These are phyloP conservation scores for Hypoxylon rubiginosum DNA, from an alignment of 2,329 filamentous ascomycete species.

Conservation along the genomic window DNA sequence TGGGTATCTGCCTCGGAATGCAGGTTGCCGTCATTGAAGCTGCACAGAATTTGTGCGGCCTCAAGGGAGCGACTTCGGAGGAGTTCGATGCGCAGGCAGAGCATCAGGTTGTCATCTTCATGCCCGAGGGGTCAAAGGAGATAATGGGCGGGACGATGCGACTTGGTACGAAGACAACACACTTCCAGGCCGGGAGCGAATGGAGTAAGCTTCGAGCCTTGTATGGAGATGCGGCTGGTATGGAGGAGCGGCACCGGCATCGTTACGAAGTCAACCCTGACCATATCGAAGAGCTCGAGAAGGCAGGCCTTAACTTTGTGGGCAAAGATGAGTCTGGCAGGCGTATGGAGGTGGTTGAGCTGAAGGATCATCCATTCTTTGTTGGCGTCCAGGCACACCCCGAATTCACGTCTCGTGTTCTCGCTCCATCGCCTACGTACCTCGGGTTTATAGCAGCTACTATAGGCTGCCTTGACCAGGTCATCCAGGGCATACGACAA, in stretches of 20 bases:
- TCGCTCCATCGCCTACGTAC: slow-evolving; percentile 81
- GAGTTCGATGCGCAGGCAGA: slow-evolving; percentile 69
- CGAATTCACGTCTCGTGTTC: slow-evolving; percentile 83
- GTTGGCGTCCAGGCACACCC: slow-evolving; percentile 84
- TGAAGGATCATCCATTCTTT: slow-evolving; percentile 86
- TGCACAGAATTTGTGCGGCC: slow-evolving; percentile 79
- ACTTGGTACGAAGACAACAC: slow-evolving; percentile 78
- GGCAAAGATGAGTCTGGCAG: slow-evolving; percentile 83
- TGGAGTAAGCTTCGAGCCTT: slow-evolving; percentile 83
- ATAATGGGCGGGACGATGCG: slow-evolving; percentile 90
- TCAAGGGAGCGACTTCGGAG: slow-evolving; percentile 68
- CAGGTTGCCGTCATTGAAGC: slow-evolving; percentile 93
- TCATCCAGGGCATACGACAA: slow-evolving; percentile 43
- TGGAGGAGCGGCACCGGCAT: slow-evolving; percentile 85
- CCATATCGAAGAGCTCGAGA: slow-evolving; percentile 76
- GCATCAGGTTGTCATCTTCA: slow-evolving; percentile 84
- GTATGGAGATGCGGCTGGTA: slow-evolving; percentile 71
- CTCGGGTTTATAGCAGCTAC: slow-evolving; percentile 87
- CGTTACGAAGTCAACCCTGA: slow-evolving; percentile 92
- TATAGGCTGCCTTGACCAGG: slow-evolving; percentile 71
- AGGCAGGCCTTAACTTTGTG: slow-evolving; percentile 79
- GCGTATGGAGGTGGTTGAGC: slow-evolving; percentile 86
- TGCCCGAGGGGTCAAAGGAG: slow-evolving; percentile 79
- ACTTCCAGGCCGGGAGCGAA: slow-evolving; percentile 81
- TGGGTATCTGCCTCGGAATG: slow-evolving; percentile 93